These are phyloP conservation scores for Entomortierella lignicola DNA, from an alignment of 192 early-diverging fungal species.

Conservation along the genomic window DNA sequence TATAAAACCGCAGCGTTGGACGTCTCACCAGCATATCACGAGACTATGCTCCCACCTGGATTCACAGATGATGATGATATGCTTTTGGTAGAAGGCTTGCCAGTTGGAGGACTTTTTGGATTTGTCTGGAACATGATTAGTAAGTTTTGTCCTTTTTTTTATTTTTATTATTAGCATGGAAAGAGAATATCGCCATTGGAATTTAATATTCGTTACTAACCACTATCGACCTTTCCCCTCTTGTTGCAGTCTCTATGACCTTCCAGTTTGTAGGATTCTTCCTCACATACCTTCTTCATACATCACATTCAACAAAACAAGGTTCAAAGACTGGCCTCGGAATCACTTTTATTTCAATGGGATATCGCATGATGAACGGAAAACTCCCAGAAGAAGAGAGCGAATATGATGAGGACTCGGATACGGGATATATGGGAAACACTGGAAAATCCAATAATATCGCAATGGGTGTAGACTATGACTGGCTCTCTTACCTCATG, in stretches of 20 bases:
- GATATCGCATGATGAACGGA: slow-evolving; percentile 73
- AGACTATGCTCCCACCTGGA: slow-evolving; percentile 65
- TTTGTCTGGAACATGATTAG: slow-evolving; percentile 87
- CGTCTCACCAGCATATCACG: slow-evolving; percentile 47
- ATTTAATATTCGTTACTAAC: too few relatives aligned
- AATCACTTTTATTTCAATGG: slow-evolving; percentile 86
- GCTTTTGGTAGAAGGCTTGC: slow-evolving; percentile 90
- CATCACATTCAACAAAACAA: slow-evolving; percentile 89
- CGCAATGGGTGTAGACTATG: neutral
- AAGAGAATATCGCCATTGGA: too few relatives aligned
- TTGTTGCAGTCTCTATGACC: slow-evolving; percentile 70
- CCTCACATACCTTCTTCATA: slow-evolving; percentile 91
- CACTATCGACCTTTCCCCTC: neutral
- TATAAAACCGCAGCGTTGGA: slow-evolving; percentile 48
- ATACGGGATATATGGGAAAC: slow-evolving; percentile 43
- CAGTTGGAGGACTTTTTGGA: slow-evolving; percentile 84
- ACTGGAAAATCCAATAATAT: slow-evolving; percentile 5
- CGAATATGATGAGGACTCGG: neutral
- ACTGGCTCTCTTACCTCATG: slow-evolving; percentile 1
- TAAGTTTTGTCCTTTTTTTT: slow-evolving; percentile 38
- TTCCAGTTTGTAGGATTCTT: slow-evolving; percentile 93
- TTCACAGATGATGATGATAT: slow-evolving; percentile 78
- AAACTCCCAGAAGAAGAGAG: slow-evolving; percentile 29
- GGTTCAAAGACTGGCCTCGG: slow-evolving; percentile 84
- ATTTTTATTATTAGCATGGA: neutral